A percentile compares a stretch with the other conserved stretches of the same genome.
Conservation (phyloP, 352 stramenopile genomes). For the Thalassiosira exigua region DNA sequence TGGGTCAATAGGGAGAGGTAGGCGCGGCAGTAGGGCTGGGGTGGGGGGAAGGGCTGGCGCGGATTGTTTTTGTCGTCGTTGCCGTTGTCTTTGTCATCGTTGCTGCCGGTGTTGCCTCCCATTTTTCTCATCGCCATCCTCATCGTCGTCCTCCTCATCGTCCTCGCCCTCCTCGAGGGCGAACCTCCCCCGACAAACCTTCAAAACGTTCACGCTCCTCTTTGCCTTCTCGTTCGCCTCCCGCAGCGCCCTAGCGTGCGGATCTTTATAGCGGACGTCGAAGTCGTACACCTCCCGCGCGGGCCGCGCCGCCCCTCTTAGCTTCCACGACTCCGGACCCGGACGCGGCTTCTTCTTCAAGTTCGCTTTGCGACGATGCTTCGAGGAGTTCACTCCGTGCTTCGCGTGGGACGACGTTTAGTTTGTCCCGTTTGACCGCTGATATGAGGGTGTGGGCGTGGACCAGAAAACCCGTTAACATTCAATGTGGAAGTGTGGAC, state of each 20-base stretch:
- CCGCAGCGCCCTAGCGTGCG: conserved; percentile 69
- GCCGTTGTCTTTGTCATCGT: neutral
- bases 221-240: conserved; percentile 64
- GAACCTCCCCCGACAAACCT: conserved; percentile 66
- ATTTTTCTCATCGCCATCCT: conserved; percentile 2
- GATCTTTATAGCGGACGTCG: conserved; percentile 80
- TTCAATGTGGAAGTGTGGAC: too few species aligned
- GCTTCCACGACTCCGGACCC: conserved; percentile 81
- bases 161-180: conserved; percentile 31
- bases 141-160: conserved; percentile 18
- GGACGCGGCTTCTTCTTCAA: conserved; percentile 54
- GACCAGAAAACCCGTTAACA: too few species aligned
- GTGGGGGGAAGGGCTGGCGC: conserved; percentile 17
- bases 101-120: neutral
- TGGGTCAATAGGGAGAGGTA: conserved; percentile 77
- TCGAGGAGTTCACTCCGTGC: conserved; percentile 41
- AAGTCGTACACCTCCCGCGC: conserved; percentile 84
- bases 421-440: too few species aligned
- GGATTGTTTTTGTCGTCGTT: neutral
- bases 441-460: too few species aligned
- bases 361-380: conserved; percentile 43
- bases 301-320: conserved; percentile 79
- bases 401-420: too few species aligned
- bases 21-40: conserved; percentile 66
- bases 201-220: conserved; percentile 68